Evolutionary conservation across 2,329 filamentous ascomycete genomes (phyloP).

Genomic region (Paecilomyces dactylethromorphus): DNA sequence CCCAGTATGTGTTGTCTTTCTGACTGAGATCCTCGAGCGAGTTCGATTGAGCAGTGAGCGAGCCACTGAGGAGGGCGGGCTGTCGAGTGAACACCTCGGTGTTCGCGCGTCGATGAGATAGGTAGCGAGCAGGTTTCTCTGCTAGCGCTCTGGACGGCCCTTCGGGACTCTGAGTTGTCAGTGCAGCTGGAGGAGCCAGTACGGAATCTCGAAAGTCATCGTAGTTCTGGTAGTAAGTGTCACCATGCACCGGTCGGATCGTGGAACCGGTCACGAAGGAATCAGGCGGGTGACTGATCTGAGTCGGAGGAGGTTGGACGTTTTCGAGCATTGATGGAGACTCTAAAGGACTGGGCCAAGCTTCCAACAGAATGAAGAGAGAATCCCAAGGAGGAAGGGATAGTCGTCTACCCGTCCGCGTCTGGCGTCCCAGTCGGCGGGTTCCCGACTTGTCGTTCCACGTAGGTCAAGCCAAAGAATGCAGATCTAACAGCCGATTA

Average conservation of each 20-base stretch:
- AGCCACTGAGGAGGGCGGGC: neutral
- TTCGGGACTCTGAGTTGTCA: slow-evolving; percentile 2
- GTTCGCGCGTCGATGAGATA: neutral
- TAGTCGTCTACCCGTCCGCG: neutral
- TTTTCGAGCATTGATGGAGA: slow-evolving; percentile 1
- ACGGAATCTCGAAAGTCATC: slow-evolving; percentile 3
- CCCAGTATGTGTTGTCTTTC: neutral
- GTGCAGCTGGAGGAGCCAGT: neutral
- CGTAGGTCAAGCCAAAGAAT: neutral
- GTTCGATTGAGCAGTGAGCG: neutral
- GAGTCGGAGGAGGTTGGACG: neutral
- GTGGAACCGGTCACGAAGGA: neutral
- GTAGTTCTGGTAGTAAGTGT: slow-evolving; percentile 1
- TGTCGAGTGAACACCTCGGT: neutral
- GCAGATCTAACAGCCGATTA: neutral
- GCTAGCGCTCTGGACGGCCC: neutral
- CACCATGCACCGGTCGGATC: neutral
- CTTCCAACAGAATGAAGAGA: neutral
- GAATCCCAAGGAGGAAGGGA: neutral
- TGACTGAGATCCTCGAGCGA: neutral
- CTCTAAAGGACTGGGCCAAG: neutral
- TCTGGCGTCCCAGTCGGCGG: neutral
- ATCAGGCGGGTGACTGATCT: neutral
- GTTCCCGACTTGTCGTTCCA: neutral
- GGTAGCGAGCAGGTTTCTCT: neutral